Conservation (phyloP, 768 basidiomycete genomes). For the Mrakia gelida region DNA sequence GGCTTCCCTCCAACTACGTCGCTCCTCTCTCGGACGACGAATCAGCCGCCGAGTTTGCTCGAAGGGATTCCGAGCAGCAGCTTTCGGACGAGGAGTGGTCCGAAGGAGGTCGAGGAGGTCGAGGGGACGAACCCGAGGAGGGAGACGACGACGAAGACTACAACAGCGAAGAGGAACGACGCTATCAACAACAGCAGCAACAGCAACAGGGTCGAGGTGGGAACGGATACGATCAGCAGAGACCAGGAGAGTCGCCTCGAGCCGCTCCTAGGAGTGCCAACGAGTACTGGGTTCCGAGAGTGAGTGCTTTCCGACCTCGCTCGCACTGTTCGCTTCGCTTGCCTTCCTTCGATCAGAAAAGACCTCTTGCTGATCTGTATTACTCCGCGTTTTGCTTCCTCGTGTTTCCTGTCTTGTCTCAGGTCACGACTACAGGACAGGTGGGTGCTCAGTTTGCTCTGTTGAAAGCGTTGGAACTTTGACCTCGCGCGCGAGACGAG, state of each 20-base stretch:
- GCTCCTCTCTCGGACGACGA: constrained; percentile 55
- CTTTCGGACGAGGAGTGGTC: background rate
- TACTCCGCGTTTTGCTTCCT: background rate
- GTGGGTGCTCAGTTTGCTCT: constrained; percentile 45
- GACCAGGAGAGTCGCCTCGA: background rate
- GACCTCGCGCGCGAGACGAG: constrained; percentile 6
- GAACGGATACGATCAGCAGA: constrained; percentile 1
- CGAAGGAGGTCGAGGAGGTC: background rate
- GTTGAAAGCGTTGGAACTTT: background rate
- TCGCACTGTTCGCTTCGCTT: background rate
- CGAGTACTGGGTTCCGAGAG: constrained; percentile 85
- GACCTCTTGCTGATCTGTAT: background rate
- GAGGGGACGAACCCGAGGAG: constrained; percentile 3
- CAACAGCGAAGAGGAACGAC: background rate
- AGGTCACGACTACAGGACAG: constrained; percentile 72
- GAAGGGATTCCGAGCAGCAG: constrained; percentile 26
- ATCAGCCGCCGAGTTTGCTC: background rate
- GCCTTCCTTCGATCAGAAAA: background rate
- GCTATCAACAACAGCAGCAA: background rate
- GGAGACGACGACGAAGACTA: background rate
- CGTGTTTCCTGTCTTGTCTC: background rate
- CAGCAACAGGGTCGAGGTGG: background rate
- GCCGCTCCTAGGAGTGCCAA: constrained; percentile 3
- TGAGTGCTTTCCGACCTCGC: background rate
- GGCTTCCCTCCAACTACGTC: constrained; percentile 98